Base-by-base conservation (phyloP, 305 asterid genomes). In the Plantago lanceolata region DNA sequence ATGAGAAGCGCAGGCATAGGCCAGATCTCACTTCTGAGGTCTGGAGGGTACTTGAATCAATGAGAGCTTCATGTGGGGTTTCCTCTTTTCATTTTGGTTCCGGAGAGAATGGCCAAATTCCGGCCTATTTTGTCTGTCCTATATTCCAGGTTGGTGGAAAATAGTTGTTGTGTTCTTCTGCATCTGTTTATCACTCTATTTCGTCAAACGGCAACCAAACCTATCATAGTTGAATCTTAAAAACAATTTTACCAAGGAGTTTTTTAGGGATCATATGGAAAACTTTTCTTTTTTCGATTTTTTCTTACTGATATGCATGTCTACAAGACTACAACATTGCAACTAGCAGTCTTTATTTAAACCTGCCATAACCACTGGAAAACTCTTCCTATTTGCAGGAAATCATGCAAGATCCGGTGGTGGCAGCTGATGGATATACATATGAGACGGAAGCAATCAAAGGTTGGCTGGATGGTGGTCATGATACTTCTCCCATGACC, bases 401-500 rank as follows among this genome's bases (percentile, higher is more conserved):
- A 52, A 24, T 53, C 37, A 54, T 54, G 59, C 43, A 53, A 53
- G 59, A 53, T 53, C 37, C 35, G n/a, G n/a, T 1, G 37, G 37
- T 24, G 16, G 59, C 19, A 8, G 18, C 57, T 5, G 8, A 51
- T 9, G 57, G 15, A 37, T 92, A 71, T 35, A 87, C 97, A 8
- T 92, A 92, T 1, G 98, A 92, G 76, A 84, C 89, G 14, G 97
- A 89, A 75, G 98, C 97, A 24, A 57, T 92, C 61, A 82, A 76
- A 73, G 94, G 94, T 29, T 89, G 98, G 98, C 74, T 92, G 57
- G 96, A 87, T 44, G 48, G 81, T 14, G 96, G 88, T 28, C 96
- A 89, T 43, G 90, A 89, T 31, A 81, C 97, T 13, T 92, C 98
- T 0, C 98, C 97, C 12, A 85, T 87, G 97, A 92, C 97, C 57